phyloP scores from a whole-genome alignment of 2,329 filamentous ascomycete genomes.

The Calonectria hawksworthii region DNA sequence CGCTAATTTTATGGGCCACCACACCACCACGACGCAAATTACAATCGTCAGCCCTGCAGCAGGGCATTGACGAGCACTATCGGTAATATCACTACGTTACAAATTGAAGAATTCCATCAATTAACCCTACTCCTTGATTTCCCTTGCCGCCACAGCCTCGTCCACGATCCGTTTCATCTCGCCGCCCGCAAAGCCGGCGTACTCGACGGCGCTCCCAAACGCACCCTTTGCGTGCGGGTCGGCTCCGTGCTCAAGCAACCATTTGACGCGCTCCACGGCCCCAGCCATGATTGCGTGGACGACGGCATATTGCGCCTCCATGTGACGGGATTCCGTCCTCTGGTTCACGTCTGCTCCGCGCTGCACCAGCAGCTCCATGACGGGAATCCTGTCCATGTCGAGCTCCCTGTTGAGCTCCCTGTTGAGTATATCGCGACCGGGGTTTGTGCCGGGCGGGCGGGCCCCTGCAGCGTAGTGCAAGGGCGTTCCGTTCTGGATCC shows the following conservation, averaged over 20 bases:
- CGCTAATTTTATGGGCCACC: not conserved
- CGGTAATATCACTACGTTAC: not conserved
- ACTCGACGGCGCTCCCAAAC: slow-evolving; percentile 32
- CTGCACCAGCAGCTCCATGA: slow-evolving; percentile 33
- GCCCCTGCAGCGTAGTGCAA: slow-evolving; percentile 34
- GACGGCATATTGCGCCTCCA: slow-evolving; percentile 31
- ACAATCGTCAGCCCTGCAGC: not conserved
- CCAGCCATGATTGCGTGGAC: slow-evolving; percentile 37
- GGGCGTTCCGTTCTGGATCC: slow-evolving; percentile 31
- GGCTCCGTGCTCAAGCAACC: slow-evolving; percentile 36
- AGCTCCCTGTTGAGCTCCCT: slow-evolving; percentile 22
- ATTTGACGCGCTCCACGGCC: slow-evolving; percentile 34
- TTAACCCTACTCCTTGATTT: not conserved
- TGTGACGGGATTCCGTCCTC: slow-evolving; percentile 9
- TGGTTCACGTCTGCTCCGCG: slow-evolving; percentile 33
- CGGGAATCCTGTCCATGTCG: slow-evolving; percentile 26
- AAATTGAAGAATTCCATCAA: not conserved
- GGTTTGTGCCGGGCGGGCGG: slow-evolving; percentile 12
- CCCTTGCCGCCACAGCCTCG: not conserved
- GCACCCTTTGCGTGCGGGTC: slow-evolving; percentile 29
- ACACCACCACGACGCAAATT: not conserved
- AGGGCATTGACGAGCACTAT: not conserved
- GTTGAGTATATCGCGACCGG: not conserved
- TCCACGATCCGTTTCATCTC: slow-evolving; percentile 35
- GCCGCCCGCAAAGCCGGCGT: slow-evolving; percentile 19